Percentiles rank a stretch among this genome's conserved stretches.
These are phyloP conservation scores for Isatis tinctoria DNA, from an alignment of 345 rosid genomes.

Conservation along the genomic window DNA sequence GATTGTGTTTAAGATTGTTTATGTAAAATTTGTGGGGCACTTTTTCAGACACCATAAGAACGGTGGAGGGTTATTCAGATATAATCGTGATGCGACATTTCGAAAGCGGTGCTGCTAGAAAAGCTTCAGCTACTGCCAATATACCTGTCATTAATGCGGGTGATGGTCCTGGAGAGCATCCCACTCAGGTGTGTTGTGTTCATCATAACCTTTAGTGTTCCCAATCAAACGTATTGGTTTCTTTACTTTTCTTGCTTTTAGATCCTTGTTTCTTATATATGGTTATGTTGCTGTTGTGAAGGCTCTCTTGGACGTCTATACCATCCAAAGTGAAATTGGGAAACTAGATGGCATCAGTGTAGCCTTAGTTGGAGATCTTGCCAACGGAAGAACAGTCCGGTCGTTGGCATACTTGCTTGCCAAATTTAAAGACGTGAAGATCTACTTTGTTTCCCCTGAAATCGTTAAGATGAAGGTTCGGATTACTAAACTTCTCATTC, in stretches of 20 bases:
- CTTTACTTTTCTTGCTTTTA: not conserved
- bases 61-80: constrained; percentile 89
- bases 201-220: not conserved
- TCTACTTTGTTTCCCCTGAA: constrained; percentile 83
- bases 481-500: not conserved
- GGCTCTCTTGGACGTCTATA: constrained; percentile 93
- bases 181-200: constrained; percentile 62
- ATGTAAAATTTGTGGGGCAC: not conserved
- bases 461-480: constrained; percentile 96
- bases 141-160: constrained; percentile 96
- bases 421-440: constrained; percentile 73
- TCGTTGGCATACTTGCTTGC: constrained; percentile 94
- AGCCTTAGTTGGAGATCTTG: constrained; percentile 96
- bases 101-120: constrained; percentile 93
- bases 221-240: not conserved
- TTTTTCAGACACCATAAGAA: constrained; percentile 81
- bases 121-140: constrained; percentile 77
- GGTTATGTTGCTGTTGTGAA: constrained; percentile 21
- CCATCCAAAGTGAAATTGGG: constrained; percentile 84
- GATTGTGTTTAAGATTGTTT: not conserved
- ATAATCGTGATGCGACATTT: constrained; percentile 95
- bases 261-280: not conserved
- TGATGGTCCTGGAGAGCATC: constrained; percentile 99
- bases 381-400: constrained; percentile 92
- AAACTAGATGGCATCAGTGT: constrained; percentile 84